These are phyloP conservation scores for Clavispora vitiphila DNA, from an alignment of 805 yeast genomes.

Conservation along the genomic window DNA sequence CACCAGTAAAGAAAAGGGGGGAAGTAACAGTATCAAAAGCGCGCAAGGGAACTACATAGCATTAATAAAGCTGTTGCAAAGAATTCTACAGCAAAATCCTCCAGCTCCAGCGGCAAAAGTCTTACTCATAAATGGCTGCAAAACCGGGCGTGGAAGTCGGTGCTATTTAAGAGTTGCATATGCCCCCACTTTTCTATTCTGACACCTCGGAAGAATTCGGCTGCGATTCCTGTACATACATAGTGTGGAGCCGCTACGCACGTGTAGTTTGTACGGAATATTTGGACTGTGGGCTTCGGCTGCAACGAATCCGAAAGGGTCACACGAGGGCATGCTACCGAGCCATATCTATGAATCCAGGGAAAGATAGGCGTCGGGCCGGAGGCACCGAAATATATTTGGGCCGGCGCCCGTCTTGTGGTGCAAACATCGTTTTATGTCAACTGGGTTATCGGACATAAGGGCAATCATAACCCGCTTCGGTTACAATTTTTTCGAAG, in stretches of 20 bases:
- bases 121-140: neutral
- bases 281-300: neutral
- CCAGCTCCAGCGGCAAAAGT: neutral
- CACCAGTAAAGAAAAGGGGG: too few relatives aligned
- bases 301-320: neutral
- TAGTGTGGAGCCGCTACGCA: neutral
- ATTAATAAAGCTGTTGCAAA: too few relatives aligned
- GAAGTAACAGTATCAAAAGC: too few relatives aligned
- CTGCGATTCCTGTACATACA: neutral
- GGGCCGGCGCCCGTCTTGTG: neutral
- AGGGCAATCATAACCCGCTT: too few relatives aligned
- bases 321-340: neutral
- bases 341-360: too few relatives aligned
- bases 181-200: neutral
- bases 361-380: too few relatives aligned
- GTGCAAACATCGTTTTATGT: neutral
- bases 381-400: too few relatives aligned
- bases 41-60: too few relatives aligned
- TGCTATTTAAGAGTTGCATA: neutral
- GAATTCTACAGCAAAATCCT: too few relatives aligned
- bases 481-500: too few relatives aligned
- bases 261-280: neutral
- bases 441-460: conserved; percentile 1
- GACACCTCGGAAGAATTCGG: neutral
- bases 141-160: neutral